phyloP scores from a whole-genome alignment of 2,329 filamentous ascomycete species.

The Dactylellina parvicollis region DNA sequence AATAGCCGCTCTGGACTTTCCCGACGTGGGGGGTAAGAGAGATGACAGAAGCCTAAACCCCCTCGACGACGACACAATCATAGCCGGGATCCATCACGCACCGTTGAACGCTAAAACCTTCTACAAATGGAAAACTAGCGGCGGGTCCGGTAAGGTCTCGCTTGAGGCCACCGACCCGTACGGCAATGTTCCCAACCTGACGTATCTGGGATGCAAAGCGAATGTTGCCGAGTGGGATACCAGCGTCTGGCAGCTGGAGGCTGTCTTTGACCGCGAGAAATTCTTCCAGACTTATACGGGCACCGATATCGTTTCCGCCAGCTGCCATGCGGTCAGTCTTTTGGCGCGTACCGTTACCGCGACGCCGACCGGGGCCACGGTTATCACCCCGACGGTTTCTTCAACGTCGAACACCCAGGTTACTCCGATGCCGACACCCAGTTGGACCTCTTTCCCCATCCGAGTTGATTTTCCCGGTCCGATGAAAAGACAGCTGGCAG shows the following conservation, averaged over 20 bases:
- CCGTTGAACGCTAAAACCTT: not conserved
- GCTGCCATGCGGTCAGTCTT: conserved; percentile 14
- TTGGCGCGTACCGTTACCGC: not conserved
- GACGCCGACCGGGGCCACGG: not conserved
- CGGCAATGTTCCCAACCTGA: not conserved
- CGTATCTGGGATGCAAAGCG: conserved; percentile 17
- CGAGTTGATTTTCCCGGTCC: conserved; percentile 3
- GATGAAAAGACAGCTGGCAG: not conserved
- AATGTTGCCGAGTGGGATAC: not conserved
- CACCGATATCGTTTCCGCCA: not conserved
- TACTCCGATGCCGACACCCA: not conserved
- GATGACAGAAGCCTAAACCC: not conserved
- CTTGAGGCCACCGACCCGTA: conserved; percentile 2
- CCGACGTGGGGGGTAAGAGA: not conserved
- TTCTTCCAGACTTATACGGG: conserved; percentile 4
- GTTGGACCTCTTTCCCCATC: conserved; percentile 28
- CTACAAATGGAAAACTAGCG: conserved; percentile 1
- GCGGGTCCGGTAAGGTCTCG: too few species aligned
- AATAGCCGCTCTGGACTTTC: conserved; percentile 8
- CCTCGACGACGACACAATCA: conserved; percentile 16
- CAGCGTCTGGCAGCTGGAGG: conserved; percentile 21
- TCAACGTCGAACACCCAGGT: too few species aligned
- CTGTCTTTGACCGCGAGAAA: not conserved
- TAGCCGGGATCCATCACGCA: conserved; percentile 4
- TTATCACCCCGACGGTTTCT: not conserved